A percentile compares a stretch with the other conserved stretches of the same genome.
These are phyloP conservation scores for Cladophialophora bantiana DNA, from an alignment of 2,329 filamentous ascomycete genomes.

Conservation along the genomic window DNA sequence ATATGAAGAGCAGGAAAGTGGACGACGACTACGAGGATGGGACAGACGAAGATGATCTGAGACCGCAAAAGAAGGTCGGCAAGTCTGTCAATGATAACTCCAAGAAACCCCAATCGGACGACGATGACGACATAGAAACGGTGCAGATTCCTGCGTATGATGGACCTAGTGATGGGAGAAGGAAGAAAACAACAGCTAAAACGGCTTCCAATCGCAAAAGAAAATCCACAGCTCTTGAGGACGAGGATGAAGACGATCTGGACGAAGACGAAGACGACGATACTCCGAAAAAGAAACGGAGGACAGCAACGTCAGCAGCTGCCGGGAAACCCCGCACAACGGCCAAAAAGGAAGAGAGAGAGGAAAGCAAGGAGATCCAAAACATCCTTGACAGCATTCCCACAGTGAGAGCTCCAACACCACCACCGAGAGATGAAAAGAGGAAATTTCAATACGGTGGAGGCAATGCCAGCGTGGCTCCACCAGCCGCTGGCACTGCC, in stretches of 20 bases:
- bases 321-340: conserved; percentile 61
- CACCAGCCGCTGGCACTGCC: conserved; percentile 67
- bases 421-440: conserved; percentile 70
- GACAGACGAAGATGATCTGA: conserved; percentile 59
- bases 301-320: conserved; percentile 48
- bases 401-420: conserved; percentile 80
- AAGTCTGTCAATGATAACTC: conserved; percentile 20
- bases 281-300: conserved; percentile 57
- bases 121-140: conserved; percentile 41
- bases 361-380: conserved; percentile 76
- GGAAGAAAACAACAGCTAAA: conserved; percentile 43
- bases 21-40: conserved; percentile 74
- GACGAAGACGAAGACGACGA: conserved; percentile 57
- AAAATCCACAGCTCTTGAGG: conserved; percentile 62
- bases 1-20: conserved; percentile 69
- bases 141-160: conserved; percentile 37
- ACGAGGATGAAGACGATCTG: conserved; percentile 51
- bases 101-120: conserved; percentile 41
- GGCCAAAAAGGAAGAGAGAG: conserved; percentile 69
- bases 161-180: conserved; percentile 48
- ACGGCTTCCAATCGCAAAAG: conserved; percentile 56
- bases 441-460: conserved; percentile 70
- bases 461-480: conserved; percentile 66
- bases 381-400: conserved; percentile 89
- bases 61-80: conserved; percentile 46